Conservation (phyloP, 306 rosid genomes). For the Acacia crassicarpa region DNA sequence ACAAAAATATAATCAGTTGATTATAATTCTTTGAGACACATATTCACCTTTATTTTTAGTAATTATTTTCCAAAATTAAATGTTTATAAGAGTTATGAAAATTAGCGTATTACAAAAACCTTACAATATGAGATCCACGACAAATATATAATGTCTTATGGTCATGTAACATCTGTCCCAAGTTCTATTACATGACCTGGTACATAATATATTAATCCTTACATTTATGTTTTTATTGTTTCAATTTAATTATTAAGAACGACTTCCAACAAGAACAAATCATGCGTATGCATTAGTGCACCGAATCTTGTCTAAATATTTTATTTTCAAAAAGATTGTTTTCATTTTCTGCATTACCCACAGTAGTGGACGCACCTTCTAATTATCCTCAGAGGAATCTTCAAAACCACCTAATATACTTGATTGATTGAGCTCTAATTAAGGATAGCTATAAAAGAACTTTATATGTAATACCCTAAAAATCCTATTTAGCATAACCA, state of each 20-base stretch:
- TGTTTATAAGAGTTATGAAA: too few species aligned
- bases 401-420: background rate
- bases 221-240: background rate
- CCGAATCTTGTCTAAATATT: background rate
- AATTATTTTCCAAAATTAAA: too few species aligned
- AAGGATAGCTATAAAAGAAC: slow-evolving; percentile 4
- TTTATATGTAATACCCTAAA: too few species aligned
- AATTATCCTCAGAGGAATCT: background rate
- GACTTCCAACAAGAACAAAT: background rate
- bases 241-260: background rate
- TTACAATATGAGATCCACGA: background rate
- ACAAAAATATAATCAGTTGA: too few species aligned
- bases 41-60: too few species aligned
- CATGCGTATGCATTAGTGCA: background rate
- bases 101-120: too few species aligned
- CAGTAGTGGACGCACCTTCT: background rate
- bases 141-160: too few species aligned
- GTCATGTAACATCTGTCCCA: too few species aligned
- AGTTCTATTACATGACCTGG: too few species aligned
- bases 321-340: background rate
- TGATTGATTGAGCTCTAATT: background rate
- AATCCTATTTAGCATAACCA: too few species aligned
- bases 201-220: background rate
- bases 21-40: too few species aligned
- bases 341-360: slow-evolving; percentile 4